Percentiles rank a stretch among this genome's conserved stretches.
Conservation (phyloP, 2,329 filamentous ascomycete species). For the Diaporthe amygdali region DNA sequence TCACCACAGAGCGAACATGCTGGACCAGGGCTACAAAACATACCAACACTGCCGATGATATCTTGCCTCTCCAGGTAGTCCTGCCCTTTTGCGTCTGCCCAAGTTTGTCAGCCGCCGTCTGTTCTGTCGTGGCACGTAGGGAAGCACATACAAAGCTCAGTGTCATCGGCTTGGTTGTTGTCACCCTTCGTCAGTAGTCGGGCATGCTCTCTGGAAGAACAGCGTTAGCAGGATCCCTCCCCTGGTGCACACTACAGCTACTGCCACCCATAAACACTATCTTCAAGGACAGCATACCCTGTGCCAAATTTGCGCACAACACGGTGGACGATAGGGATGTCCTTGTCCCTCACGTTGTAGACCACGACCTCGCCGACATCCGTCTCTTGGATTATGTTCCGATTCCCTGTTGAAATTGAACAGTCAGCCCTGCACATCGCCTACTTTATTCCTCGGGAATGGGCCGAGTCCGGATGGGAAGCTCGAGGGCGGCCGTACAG, state of each 20-base stretch:
- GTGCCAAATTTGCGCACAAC: conserved; percentile 77
- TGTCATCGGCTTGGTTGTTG: conserved; percentile 94
- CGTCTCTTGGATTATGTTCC: conserved; percentile 62
- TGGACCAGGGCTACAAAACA: background rate
- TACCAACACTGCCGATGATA: conserved; percentile 83
- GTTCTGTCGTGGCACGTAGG: background rate
- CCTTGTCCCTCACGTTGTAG: conserved; percentile 86
- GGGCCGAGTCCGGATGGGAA: too few relatives aligned
- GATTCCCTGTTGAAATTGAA: conserved; percentile 53
- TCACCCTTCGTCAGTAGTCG: conserved; percentile 95
- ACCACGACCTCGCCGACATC: conserved; percentile 65
- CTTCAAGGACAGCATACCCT: conserved; percentile 47
- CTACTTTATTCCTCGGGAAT: background rate
- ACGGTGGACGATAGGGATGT: conserved; percentile 96
- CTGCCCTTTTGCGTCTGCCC: conserved; percentile 74
- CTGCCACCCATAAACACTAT: background rate
- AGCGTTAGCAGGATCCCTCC: conserved; percentile 11
- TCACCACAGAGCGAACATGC: background rate
- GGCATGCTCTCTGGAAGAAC: conserved; percentile 51
- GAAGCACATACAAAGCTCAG: conserved; percentile 58
- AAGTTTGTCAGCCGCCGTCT: background rate
- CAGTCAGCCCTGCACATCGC: background rate
- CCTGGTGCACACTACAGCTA: too few relatives aligned
- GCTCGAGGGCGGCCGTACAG: conserved; percentile 44
- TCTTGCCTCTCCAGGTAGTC: conserved; percentile 86